Percentiles rank a stretch among this genome's conserved stretches.
Evolutionary conservation across 1,284 basidiomycete genomes (phyloP).

Genomic region (Ustilago hordei): DNA sequence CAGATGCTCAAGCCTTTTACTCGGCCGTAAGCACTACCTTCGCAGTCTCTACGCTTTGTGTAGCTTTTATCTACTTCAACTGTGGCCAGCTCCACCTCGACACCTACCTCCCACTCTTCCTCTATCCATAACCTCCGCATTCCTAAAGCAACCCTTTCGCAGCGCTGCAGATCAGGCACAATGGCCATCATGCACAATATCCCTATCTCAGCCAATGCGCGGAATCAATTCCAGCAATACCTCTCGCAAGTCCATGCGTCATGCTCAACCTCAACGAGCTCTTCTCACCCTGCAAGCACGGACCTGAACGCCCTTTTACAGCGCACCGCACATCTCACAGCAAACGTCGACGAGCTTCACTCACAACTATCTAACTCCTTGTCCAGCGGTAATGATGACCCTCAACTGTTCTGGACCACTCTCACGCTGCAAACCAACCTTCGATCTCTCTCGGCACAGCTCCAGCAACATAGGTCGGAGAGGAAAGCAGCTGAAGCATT

Average conservation of each 20-base stretch:
- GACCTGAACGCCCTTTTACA: constrained; percentile 17
- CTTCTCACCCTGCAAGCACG: not conserved
- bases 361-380: not conserved
- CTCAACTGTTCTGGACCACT: constrained; percentile 40
- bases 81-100: constrained; percentile 13
- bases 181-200: not conserved
- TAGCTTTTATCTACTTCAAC: too few species aligned
- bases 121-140: not conserved
- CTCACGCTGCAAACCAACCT: constrained; percentile 32
- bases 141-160: not conserved
- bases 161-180: not conserved
- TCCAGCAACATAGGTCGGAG: constrained; percentile 4
- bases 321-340: constrained; percentile 8
- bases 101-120: not conserved
- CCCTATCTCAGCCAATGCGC: constrained; percentile 19
- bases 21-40: too few species aligned
- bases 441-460: constrained; percentile 18
- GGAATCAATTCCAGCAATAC: constrained; percentile 35
- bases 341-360: constrained; percentile 21
- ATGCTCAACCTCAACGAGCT: constrained; percentile 2
- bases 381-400: constrained; percentile 5
- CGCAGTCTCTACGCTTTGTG: too few species aligned
- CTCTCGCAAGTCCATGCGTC: constrained; percentile 17
- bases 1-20: too few species aligned
- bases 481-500: constrained; percentile 12